Conservation (phyloP, 176 grass and related monocot species). For the Hyparrhenia diplandra region DNA sequence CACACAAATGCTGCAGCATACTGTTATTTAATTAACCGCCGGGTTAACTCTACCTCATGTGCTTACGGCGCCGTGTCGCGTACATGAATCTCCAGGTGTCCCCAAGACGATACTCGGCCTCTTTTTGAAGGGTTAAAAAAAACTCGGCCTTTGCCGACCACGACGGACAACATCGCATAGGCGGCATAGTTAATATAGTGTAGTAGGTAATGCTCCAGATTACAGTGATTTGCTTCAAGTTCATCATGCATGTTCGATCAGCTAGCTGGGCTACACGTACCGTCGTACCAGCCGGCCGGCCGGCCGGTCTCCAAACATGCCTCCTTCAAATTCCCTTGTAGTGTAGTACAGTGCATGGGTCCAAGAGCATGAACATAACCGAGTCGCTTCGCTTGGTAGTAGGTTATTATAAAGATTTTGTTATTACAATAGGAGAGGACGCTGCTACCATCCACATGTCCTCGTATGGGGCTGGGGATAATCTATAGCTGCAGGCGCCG, state of each 20-base stretch:
- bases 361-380: neutral
- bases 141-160: neutral
- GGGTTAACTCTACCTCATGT: neutral
- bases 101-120: neutral
- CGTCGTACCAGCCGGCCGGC: too few relatives aligned
- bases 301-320: too few relatives aligned
- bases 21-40: neutral
- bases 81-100: conserved; percentile 28
- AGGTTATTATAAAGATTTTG: conserved; percentile 2
- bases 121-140: too few relatives aligned
- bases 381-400: neutral
- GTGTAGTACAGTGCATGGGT: neutral
- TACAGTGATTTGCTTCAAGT: neutral
- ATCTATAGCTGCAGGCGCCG: neutral
- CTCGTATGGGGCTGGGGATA: neutral
- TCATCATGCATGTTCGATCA: neutral
- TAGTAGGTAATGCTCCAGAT: neutral
- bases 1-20: neutral
- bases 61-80: conserved; percentile 8
- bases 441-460: conserved; percentile 11
- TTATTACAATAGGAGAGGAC: neutral
- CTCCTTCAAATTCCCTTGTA: neutral
- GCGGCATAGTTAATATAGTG: neutral
- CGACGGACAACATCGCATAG: neutral
- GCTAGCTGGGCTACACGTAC: too few relatives aligned